Conservation (phyloP, 495 filamentous ascomycete genomes). For the Chaetomium cochliodes region DNA sequence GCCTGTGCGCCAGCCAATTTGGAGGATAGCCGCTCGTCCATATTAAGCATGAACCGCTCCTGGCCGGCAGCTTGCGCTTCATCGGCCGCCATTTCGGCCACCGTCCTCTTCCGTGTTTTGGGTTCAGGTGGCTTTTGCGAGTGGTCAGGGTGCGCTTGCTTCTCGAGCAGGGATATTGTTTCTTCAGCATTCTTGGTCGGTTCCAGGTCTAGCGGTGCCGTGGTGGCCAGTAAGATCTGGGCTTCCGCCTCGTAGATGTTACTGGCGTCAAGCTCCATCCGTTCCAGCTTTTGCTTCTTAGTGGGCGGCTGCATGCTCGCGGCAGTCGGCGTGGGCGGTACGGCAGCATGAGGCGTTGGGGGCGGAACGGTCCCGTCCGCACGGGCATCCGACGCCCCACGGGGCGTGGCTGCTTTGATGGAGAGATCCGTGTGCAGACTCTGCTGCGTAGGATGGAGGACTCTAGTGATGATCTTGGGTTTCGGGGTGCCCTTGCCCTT, state of each 20-base stretch:
- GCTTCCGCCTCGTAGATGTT: slow-evolving; percentile 74
- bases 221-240: slow-evolving; percentile 65
- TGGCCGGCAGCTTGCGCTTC: slow-evolving; percentile 85
- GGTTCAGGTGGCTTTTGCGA: slow-evolving; percentile 71
- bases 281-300: slow-evolving; percentile 65
- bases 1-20: slow-evolving; percentile 56
- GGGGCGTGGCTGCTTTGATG: slow-evolving; percentile 71
- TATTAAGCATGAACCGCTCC: slow-evolving; percentile 87
- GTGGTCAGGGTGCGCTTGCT: slow-evolving; percentile 72
- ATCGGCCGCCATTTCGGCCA: slow-evolving; percentile 90
- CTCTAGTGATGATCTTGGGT: slow-evolving; percentile 69
- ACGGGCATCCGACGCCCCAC: slow-evolving; percentile 44
- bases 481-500: slow-evolving; percentile 53
- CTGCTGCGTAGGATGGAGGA: slow-evolving; percentile 80
- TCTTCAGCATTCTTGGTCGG: slow-evolving; percentile 67
- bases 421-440: slow-evolving; percentile 70
- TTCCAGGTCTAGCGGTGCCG: slow-evolving; percentile 71
- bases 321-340: slow-evolving; percentile 60
- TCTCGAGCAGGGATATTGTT: slow-evolving; percentile 64
- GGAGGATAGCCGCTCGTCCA: slow-evolving; percentile 78
- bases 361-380: slow-evolving; percentile 57
- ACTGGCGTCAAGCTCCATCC: slow-evolving; percentile 70
- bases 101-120: slow-evolving; percentile 87
- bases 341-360: slow-evolving; percentile 61
- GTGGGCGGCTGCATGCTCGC: slow-evolving; percentile 55